These are phyloP conservation scores for Stellera chamaejasme DNA, from an alignment of 345 rosid species.

Conservation along the genomic window DNA sequence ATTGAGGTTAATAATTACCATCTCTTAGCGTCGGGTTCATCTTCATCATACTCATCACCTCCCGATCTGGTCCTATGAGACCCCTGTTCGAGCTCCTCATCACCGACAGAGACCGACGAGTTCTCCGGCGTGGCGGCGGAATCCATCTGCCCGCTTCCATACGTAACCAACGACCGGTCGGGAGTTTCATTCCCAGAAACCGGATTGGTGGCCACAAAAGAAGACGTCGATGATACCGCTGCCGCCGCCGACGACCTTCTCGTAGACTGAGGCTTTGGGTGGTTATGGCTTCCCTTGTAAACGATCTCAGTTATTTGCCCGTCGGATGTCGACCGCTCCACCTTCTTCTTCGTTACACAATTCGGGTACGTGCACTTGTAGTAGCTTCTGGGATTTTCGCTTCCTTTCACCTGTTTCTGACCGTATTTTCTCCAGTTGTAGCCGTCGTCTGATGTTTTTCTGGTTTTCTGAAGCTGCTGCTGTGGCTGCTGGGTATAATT, in stretches of 20 bases:
- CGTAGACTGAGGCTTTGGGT: slow-evolving; percentile 72
- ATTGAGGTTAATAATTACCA: slow-evolving; percentile 36
- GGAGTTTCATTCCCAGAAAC: slow-evolving; percentile 27
- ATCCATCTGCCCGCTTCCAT: slow-evolving; percentile 40
- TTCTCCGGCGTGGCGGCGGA: slow-evolving; percentile 57
- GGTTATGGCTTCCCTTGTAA: slow-evolving; percentile 85
- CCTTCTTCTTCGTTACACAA: slow-evolving; percentile 87
- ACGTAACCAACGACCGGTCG: slow-evolving; percentile 38
- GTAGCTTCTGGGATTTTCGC: slow-evolving; percentile 92
- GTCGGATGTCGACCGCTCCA: slow-evolving; percentile 68
- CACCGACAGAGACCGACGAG: slow-evolving; percentile 72
- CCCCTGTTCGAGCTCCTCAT: slow-evolving; percentile 59
- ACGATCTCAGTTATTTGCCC: slow-evolving; percentile 92
- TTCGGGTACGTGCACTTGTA: slow-evolving; percentile 79
- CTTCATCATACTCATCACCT: slow-evolving; percentile 65
- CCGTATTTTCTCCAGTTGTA: slow-evolving; percentile 98
- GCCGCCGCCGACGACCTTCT: slow-evolving; percentile 50
- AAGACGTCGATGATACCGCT: slow-evolving; percentile 17
- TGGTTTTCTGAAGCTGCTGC: slow-evolving; percentile 42
- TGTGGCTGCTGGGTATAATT: slow-evolving; percentile 27
- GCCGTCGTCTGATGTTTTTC: slow-evolving; percentile 76
- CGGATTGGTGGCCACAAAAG: not conserved
- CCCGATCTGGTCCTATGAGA: slow-evolving; percentile 55
- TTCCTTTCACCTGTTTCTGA: slow-evolving; percentile 91
- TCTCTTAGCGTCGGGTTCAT: slow-evolving; percentile 77